Evolutionary conservation across 2,329 filamentous ascomycete species (phyloP).

Genomic region (Aspergillus sp.): DNA sequence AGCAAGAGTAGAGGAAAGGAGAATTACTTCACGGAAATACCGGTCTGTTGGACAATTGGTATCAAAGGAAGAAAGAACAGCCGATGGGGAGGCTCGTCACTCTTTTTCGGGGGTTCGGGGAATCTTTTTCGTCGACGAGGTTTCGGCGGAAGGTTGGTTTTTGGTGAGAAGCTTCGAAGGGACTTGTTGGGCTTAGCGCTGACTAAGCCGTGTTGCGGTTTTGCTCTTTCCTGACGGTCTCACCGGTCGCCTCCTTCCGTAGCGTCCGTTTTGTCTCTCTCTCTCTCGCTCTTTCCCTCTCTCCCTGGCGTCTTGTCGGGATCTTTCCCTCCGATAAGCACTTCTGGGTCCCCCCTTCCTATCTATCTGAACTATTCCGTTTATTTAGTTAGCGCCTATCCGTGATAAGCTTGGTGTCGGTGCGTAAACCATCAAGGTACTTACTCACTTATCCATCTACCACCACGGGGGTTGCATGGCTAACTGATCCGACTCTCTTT

Average conservation of each 20-base stretch:
- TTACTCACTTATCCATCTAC: too few species aligned
- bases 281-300: not conserved
- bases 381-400: not conserved
- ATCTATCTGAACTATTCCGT: too few species aligned
- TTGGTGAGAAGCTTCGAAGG: conserved; percentile 29
- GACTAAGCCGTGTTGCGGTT: conserved; percentile 30
- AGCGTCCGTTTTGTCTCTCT: not conserved
- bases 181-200: conserved; percentile 37
- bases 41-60: not conserved
- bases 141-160: conserved; percentile 20
- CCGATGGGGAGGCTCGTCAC: conserved; percentile 9
- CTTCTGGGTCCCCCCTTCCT: not conserved
- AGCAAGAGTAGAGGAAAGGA: conserved; percentile 18
- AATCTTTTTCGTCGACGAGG: conserved; percentile 14
- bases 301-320: conserved; percentile 14
- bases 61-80: conserved; percentile 13
- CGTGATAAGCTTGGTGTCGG: not conserved
- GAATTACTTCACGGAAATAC: conserved; percentile 6
- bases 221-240: conserved; percentile 16
- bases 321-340: conserved; percentile 9
- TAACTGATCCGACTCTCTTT: too few species aligned
- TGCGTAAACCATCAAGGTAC: too few species aligned
- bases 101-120: not conserved
- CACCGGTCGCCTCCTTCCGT: conserved; percentile 41
- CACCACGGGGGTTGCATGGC: too few species aligned